phyloP scores from a whole-genome alignment of 2,329 filamentous ascomycete genomes.

The Fusarium sublunatum region DNA sequence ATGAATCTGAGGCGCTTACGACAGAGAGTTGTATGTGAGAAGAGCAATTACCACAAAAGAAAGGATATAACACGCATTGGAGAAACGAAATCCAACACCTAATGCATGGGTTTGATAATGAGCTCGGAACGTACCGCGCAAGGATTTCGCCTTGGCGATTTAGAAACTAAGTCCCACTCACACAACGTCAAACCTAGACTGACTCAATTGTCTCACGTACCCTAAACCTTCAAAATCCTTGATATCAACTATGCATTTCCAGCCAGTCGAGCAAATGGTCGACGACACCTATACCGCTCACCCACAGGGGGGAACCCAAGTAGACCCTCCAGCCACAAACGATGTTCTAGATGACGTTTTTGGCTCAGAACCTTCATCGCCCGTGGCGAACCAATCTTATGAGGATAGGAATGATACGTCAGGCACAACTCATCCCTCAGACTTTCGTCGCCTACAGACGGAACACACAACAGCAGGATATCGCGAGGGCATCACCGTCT shows the following conservation, averaged over 20 bases:
- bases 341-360: slow-evolving; percentile 54
- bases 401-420: slow-evolving; percentile 8
- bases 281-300: slow-evolving; percentile 46
- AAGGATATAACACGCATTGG: neutral
- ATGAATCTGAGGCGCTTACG: neutral
- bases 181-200: slow-evolving; percentile 8
- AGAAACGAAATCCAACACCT: neutral
- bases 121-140: slow-evolving; percentile 5
- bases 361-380: slow-evolving; percentile 45
- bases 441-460: slow-evolving; percentile 78
- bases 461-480: slow-evolving; percentile 89
- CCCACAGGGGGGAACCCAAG: slow-evolving; percentile 29
- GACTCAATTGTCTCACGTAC: slow-evolving; percentile 5
- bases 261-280: slow-evolving; percentile 46
- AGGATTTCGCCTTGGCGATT: slow-evolving; percentile 23
- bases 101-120: neutral
- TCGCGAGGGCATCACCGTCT: slow-evolving; percentile 82
- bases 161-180: slow-evolving; percentile 13
- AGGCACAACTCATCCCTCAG: slow-evolving; percentile 61
- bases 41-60: neutral
- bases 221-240: slow-evolving; percentile 18
- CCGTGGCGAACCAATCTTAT: slow-evolving; percentile 21
- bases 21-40: neutral
- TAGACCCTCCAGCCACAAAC: slow-evolving; percentile 22
- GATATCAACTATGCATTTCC: slow-evolving; percentile 49